Conservation (phyloP, 2,329 filamentous ascomycete genomes). For the Diaporthe destruens region DNA sequence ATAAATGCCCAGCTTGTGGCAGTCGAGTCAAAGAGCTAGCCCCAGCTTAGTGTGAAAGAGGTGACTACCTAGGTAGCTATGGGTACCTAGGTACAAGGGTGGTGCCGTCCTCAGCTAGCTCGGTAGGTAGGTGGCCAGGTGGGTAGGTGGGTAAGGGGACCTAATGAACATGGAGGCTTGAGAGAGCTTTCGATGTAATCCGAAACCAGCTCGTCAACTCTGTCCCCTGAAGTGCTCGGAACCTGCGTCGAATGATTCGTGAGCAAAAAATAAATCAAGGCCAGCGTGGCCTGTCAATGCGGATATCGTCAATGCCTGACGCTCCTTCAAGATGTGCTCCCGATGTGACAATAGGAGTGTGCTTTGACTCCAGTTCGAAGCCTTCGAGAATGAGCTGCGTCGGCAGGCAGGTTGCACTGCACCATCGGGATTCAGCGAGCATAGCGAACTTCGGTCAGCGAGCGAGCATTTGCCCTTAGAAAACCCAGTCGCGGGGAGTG, state of each 20-base stretch:
- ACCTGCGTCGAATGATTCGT: not conserved
- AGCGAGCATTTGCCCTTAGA: conserved; percentile 34
- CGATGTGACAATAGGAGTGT: too few species aligned
- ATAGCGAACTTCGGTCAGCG: conserved; percentile 19
- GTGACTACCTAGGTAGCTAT: not conserved
- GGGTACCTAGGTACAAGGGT: too few species aligned
- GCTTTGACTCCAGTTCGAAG: not conserved
- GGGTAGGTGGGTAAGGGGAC: conserved; percentile 14
- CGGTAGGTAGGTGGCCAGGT: not conserved
- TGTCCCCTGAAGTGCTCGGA: not conserved
- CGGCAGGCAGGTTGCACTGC: not conserved
- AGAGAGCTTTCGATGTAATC: not conserved
- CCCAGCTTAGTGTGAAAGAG: not conserved
- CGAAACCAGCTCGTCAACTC: not conserved
- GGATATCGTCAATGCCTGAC: not conserved
- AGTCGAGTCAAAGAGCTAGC: not conserved
- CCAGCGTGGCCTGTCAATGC: not conserved
- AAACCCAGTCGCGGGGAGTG: conserved; percentile 31
- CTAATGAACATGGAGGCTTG: not conserved
- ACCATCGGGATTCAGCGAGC: conserved; percentile 22
- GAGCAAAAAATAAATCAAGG: not conserved
- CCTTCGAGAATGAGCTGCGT: not conserved
- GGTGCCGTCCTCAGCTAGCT: too few species aligned
- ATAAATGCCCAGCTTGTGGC: not conserved
- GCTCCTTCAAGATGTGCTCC: too few species aligned